Evolutionary conservation across 2,329 filamentous ascomycete genomes (phyloP).

Genomic region (Exophiala alcalophila): DNA sequence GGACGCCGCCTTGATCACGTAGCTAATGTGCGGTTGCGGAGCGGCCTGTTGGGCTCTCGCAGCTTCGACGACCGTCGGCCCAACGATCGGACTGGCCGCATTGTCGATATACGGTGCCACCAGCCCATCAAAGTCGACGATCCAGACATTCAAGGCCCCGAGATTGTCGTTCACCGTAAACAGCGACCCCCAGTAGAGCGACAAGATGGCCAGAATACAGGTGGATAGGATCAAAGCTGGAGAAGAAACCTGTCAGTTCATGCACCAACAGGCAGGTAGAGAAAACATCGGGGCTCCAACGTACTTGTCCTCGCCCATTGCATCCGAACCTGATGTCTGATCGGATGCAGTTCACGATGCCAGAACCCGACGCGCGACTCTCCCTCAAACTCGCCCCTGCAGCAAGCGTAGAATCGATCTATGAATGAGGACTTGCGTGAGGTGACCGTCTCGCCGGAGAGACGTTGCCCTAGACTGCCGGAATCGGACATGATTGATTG

Average conservation of each 20-base stretch:
- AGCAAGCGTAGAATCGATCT: neutral
- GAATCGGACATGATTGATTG: no score
- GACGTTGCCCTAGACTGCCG: neutral
- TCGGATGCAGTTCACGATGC: conserved; percentile 2
- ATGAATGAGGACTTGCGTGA: neutral
- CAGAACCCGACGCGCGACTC: conserved; percentile 7
- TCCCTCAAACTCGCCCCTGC: conserved; percentile 1
- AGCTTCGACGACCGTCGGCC: conserved; percentile 45
- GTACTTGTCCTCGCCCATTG: conserved; percentile 7
- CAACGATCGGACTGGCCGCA: conserved; percentile 52
- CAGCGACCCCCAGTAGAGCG: conserved; percentile 61
- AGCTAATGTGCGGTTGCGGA: conserved; percentile 43
- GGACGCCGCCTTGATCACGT: conserved; percentile 46
- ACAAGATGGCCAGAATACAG: conserved; percentile 57
- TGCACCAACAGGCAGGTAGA: neutral
- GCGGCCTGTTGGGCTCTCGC: conserved; percentile 47
- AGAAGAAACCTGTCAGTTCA: no score
- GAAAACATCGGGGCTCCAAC: conserved; percentile 2
- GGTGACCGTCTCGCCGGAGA: conserved; percentile 2
- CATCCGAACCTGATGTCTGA: neutral
- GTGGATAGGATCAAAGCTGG: conserved; percentile 52
- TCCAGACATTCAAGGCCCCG: conserved; percentile 51
- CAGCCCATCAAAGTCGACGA: conserved; percentile 63
- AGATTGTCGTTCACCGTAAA: conserved; percentile 51
- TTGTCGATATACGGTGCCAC: conserved; percentile 49